phyloP scores from a whole-genome alignment of 495 filamentous ascomycete genomes.

The Aspergillus campestris region DNA sequence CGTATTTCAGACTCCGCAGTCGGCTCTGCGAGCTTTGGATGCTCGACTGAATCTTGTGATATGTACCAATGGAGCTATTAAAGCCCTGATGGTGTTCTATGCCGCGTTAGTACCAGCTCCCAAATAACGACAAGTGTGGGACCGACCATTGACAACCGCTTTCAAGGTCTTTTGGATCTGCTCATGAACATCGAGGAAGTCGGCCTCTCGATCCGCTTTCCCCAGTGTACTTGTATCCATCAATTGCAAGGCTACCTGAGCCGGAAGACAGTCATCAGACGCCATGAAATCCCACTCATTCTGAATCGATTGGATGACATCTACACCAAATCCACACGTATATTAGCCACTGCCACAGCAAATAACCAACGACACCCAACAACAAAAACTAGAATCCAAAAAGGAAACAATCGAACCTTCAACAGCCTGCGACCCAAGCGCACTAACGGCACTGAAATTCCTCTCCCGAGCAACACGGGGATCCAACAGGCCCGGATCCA shows the following conservation, averaged over 20 bases:
- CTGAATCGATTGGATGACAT: constrained; percentile 64
- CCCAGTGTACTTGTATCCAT: constrained; percentile 92
- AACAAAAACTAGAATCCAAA: not conserved
- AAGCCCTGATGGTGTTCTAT: constrained; percentile 95
- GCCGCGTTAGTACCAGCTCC: constrained; percentile 2
- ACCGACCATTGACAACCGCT: constrained; percentile 75
- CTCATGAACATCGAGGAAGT: constrained; percentile 72
- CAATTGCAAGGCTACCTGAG: constrained; percentile 85
- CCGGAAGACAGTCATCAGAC: constrained; percentile 76
- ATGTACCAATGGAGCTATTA: constrained; percentile 97
- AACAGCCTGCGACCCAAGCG: constrained; percentile 26
- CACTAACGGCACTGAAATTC: constrained; percentile 5
- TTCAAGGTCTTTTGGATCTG: constrained; percentile 87
- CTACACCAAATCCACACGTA: constrained; percentile 17
- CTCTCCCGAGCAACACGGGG: constrained; percentile 18
- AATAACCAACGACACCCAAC: not conserved
- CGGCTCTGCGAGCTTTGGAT: constrained; percentile 82
- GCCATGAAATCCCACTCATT: constrained; percentile 88
- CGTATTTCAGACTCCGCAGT: constrained; percentile 72
- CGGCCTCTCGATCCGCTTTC: constrained; percentile 73
- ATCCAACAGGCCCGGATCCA: constrained; percentile 14
- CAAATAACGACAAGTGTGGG: not conserved
- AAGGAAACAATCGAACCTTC: constrained; percentile 25
- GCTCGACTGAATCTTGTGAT: constrained; percentile 94
- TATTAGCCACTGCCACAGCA: not conserved